Evolutionary conservation across 495 filamentous ascomycete genomes (phyloP), one percentile per base, ranked within the genome.

Genomic region (Rhypophila decipiens): DNA sequence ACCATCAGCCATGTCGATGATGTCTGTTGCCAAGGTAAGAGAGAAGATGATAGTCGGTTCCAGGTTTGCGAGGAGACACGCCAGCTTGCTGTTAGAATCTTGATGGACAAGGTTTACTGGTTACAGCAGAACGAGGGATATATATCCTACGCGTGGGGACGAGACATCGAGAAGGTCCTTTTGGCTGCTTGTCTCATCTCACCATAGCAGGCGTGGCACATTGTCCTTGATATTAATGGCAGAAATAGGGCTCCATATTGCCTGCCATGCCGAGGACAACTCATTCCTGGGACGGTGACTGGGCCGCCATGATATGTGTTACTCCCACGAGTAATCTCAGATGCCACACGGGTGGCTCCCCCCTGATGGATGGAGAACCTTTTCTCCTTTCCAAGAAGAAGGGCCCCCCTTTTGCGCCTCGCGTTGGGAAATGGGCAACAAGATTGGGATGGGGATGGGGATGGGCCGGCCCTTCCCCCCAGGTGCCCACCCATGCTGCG

Each of bases 1-100:
- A 36, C 39, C 38, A 15, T 41, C 45, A 18, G 39, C 24, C 39
- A 48, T 44, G 7, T 31, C 29, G 35, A n/a, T n/a, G n/a, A n/a
- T n/a, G n/a, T n/a, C n/a, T n/a, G n/a, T n/a, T n/a, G n/a, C n/a
- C n/a, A n/a, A n/a, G n/a, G n/a, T n/a, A n/a, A n/a, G n/a, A n/a
- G n/a, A n/a, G n/a, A n/a, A n/a, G n/a, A n/a, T n/a, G n/a, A n/a
- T n/a, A n/a, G n/a, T n/a, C n/a, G n/a, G n/a, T n/a, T n/a, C n/a
- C n/a, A n/a, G n/a, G n/a, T n/a, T n/a, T n/a, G n/a, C 27, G 27
- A 13, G 7, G 27, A 31, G 27, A 31, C 27, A n/a, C 27, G 13
- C 27, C 7, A 13, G 13, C 27, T 7, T 31, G 27, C 27, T 31
- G 13, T 13, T 31, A 31, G 7, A 31, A 31, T 7, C 27, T 7